These are phyloP conservation scores for Fusarium sp. DNA, from an alignment of 2,329 filamentous ascomycete species.

Conservation along the genomic window DNA sequence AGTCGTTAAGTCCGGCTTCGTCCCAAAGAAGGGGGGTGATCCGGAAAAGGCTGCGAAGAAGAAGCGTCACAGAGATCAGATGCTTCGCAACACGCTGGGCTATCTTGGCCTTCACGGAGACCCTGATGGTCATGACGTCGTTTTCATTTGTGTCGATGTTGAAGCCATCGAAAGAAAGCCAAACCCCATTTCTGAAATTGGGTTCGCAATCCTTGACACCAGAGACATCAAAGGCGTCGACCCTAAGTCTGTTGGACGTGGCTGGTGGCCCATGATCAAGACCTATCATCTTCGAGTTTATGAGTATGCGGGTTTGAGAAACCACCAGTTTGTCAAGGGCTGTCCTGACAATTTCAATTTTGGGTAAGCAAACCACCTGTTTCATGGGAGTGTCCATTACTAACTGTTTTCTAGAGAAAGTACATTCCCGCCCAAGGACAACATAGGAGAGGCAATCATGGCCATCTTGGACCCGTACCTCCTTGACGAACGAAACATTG, in stretches of 20 bases:
- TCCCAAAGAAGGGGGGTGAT: slow-evolving; percentile 55
- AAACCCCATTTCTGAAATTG: slow-evolving; percentile 84
- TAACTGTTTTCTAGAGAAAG: slow-evolving; percentile 56
- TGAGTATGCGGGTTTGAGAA: slow-evolving; percentile 77
- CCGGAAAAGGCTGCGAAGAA: slow-evolving; percentile 62
- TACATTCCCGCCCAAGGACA: slow-evolving; percentile 56
- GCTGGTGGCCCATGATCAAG: slow-evolving; percentile 79
- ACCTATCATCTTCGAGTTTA: slow-evolving; percentile 82
- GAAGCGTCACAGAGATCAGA: slow-evolving; percentile 66
- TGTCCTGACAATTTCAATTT: slow-evolving; percentile 84
- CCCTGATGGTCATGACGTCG: slow-evolving; percentile 45
- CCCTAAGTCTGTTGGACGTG: slow-evolving; percentile 73
- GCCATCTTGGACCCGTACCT: slow-evolving; percentile 55
- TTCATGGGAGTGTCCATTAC: not conserved
- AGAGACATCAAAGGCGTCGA: slow-evolving; percentile 64
- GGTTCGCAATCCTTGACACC: slow-evolving; percentile 86
- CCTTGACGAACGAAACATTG: slow-evolving; percentile 65
- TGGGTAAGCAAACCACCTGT: slow-evolving; percentile 66
- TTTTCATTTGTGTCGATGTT: slow-evolving; percentile 86
- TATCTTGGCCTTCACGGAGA: slow-evolving; percentile 74
- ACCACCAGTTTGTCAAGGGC: slow-evolving; percentile 78
- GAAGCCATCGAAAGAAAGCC: slow-evolving; percentile 83
- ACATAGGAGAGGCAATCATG: slow-evolving; percentile 56
- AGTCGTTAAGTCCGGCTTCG: slow-evolving; percentile 41
- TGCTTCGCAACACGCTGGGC: slow-evolving; percentile 75